Evolutionary conservation across 352 stramenopile genomes (phyloP), one percentile per base, ranked within the genome.

Genomic region (Phytophthora lateralis): DNA sequence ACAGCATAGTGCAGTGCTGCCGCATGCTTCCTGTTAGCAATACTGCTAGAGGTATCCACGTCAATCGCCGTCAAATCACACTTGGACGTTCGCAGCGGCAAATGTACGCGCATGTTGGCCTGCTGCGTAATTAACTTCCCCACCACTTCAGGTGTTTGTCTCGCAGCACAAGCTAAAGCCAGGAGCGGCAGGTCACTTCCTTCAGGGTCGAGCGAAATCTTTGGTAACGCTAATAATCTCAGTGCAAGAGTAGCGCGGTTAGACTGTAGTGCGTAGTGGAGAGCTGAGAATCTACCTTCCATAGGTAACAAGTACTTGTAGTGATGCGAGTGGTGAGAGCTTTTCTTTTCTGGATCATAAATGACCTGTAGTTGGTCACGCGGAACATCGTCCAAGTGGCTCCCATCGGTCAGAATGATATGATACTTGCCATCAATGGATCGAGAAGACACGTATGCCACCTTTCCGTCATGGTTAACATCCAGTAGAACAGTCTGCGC

Each of bases 1-100:
- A 89, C 80, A 3, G 82, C 80, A 20, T 86, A 91, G 32, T 91
- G 82, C 17, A 91, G 63, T 3, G 82, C 78, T 0, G 80, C 59
- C 0, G 76, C 74, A 18, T 91, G 75, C 38, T 88, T 88, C 6
- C 70, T 57, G 4, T 58, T 66, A 1, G 65, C 52, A 18, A 76
- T 61, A 26, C 34, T 74, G 38, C 49, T 69, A 8, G 42, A 57
- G 35, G 58, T 64, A 10, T 44, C 30, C 10, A 46, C n/a, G 21
- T 64, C 63, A 3, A 67, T 42, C 2, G 39, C 21, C 10, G 47
- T 64, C 26, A 66, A 61, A 9, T 51, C 65, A 41, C 53, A 70
- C 11, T 58, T 63, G 32, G 21, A 61, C n/a, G 55, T 69, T 50
- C 81, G 57, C 10, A 88, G 55, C 12, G 81, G 79, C 15, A 91